phyloP scores from a whole-genome alignment of 1,284 basidiomycete genomes.

The Rhodotorula sp. region DNA sequence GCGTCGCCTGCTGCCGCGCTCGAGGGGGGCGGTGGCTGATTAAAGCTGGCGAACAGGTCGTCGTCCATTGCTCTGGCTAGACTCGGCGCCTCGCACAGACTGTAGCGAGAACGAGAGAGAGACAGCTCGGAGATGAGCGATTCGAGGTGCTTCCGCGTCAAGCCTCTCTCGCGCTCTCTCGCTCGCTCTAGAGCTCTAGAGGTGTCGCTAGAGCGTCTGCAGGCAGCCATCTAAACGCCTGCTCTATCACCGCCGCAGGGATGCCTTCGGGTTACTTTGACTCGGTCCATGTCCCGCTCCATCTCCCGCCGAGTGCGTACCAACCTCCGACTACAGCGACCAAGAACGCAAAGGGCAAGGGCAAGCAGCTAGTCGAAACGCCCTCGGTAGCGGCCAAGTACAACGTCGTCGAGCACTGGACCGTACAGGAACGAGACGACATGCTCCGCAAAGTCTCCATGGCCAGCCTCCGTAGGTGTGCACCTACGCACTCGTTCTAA shows the following conservation, averaged over 20 bases:
- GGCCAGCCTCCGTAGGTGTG: slow-evolving; percentile 29
- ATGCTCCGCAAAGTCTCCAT: slow-evolving; percentile 29
- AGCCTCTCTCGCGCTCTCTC: not conserved
- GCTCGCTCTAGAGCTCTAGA: not conserved
- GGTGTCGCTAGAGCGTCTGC: no score
- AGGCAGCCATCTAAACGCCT: no score
- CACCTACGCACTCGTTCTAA: no score
- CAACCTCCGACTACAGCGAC: not conserved
- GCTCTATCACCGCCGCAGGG: not conserved
- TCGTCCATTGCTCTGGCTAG: slow-evolving; percentile 17
- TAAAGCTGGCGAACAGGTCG: slow-evolving; percentile 35
- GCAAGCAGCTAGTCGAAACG: no score
- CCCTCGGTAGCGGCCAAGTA: slow-evolving; percentile 1
- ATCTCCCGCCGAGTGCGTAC: slow-evolving; percentile 24
- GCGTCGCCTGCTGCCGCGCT: not conserved
- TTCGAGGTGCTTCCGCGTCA: not conserved
- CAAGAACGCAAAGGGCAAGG: slow-evolving; percentile 17
- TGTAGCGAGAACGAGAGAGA: not conserved
- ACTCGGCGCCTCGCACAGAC: not conserved
- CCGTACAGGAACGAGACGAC: slow-evolving; percentile 15
- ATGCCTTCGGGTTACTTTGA: slow-evolving; percentile 36
- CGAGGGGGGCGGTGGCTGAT: slow-evolving; percentile 18
- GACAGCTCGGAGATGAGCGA: not conserved
- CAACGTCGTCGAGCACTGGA: slow-evolving; percentile 34
- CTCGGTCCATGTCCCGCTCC: slow-evolving; percentile 33